phyloP scores from a whole-genome alignment of 768 basidiomycete genomes.

The Mycena latifolia region DNA sequence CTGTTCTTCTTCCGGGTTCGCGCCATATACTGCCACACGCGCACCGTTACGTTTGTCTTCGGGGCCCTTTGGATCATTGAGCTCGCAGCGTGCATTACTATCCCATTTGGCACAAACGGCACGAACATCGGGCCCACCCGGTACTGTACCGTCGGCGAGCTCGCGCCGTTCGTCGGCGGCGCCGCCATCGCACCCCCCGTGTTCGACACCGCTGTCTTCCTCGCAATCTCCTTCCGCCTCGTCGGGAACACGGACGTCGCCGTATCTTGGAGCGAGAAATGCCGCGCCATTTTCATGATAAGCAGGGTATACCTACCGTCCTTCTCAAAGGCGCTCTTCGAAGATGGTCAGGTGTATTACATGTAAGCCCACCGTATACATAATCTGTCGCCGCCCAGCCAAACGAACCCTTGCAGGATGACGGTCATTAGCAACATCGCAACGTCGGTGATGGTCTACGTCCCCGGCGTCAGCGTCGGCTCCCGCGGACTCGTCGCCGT shows the following conservation, averaged over 20 bases:
- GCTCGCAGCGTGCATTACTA: not conserved
- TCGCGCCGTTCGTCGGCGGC: not conserved
- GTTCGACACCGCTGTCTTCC: slow-evolving; percentile 13
- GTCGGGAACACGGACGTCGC: not conserved
- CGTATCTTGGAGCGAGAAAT: not conserved
- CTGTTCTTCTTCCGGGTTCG: slow-evolving; percentile 24
- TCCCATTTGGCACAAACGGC: slow-evolving; percentile 1
- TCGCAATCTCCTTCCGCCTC: slow-evolving; percentile 14
- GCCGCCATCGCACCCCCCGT: not conserved
- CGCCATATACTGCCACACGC: not conserved
- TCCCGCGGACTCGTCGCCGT: not conserved
- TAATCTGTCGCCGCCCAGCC: not conserved
- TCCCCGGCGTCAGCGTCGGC: not conserved
- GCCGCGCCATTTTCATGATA: not conserved
- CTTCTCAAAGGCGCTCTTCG: slow-evolving; percentile 3
- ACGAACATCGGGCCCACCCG: slow-evolving; percentile 12
- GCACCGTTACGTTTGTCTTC: not conserved
- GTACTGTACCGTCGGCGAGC: not conserved
- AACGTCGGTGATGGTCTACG: not conserved
- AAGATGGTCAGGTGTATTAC: slow-evolving; percentile 4
- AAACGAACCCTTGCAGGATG: not conserved
- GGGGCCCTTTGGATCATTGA: not conserved
- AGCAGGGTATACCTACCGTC: not conserved
- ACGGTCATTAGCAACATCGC: slow-evolving; percentile 4
- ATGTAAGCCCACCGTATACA: not conserved